These are phyloP conservation scores for Paramecium octaurelia DNA, from an alignment of 73 alveolate genomes.

Conservation along the genomic window DNA sequence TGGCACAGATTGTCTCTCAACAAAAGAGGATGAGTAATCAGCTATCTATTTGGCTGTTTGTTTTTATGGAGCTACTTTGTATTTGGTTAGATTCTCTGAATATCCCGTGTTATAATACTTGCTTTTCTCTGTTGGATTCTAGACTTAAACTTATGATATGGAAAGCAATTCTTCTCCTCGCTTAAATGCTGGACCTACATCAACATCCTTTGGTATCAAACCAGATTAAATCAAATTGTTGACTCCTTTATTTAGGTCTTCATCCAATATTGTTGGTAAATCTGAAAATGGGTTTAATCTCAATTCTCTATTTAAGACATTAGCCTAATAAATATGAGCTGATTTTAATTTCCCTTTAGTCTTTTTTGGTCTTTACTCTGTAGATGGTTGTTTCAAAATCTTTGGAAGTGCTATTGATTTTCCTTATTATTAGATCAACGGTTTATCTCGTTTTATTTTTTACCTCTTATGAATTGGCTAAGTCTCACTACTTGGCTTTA, in stretches of 20 bases:
- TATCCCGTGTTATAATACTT: neutral
- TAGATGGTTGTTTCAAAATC: neutral
- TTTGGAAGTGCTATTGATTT: neutral
- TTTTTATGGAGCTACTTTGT: neutral
- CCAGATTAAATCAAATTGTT: conserved; percentile 41
- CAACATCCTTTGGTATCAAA: conserved; percentile 54
- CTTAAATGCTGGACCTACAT: conserved; percentile 49
- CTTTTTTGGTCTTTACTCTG: neutral
- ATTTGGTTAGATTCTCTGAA: neutral
- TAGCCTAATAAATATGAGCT: conserved; percentile 41
- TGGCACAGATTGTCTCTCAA: neutral
- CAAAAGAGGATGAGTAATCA: neutral
- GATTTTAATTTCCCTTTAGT: conserved; percentile 37
- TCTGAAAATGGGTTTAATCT: conserved; percentile 60
- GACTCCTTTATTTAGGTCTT: conserved; percentile 54
- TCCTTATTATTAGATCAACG: neutral
- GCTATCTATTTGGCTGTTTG: neutral
- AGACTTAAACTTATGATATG: neutral
- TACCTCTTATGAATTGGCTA: neutral
- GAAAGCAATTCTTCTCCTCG: conserved; percentile 35
- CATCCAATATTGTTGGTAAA: conserved; percentile 45
- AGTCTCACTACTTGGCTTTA: neutral
- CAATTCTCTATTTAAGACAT: conserved; percentile 31
- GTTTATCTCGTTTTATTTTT: neutral
- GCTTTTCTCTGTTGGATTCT: conserved; percentile 14